Base-by-base conservation (phyloP, 345 rosid genomes). In the Corymbia maculata region DNA sequence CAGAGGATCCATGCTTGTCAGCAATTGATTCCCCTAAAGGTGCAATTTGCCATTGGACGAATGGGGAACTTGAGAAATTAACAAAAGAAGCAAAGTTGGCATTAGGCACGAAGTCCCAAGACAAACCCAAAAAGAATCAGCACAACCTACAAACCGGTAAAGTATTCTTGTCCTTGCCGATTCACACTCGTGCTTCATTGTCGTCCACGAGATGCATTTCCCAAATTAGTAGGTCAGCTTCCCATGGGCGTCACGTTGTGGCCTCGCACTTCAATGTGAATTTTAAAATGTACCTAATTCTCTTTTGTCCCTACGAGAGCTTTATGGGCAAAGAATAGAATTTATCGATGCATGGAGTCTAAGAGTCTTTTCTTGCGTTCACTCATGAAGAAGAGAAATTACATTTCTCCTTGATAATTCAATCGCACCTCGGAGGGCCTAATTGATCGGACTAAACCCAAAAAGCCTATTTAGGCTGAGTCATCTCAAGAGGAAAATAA, bases 161-260 rank as follows among this genome's bases (percentile, higher is more conserved):
- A 28, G 68, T 12, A 28, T 30, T 61, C 7, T 61, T 61, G 32
- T 61, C 68, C 26, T 28, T 28, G 14, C 30, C 26, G 32, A 61
- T 61, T 61, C 32, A 13, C 28, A 61, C 32, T 61, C 4, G 8
- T 61, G 68, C 16, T 61, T 28, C 68, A 61, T 61, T 11, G 12
- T 61, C 15, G 32, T 12, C 4, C 32, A 12, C 28, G 68, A 11
- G 30, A 12, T 61, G 14, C 24, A 8, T 68, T 68, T 16, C 7
- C 24, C 13, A 32, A 68, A 16, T 9, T 9, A 8, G 24, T 32
- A 16, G 80, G 36, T 1, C 2, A 32, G 2, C 42, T 44, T 30
- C 45, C 21, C 22, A 8, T 8, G 44, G 0, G 6, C 4, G 1
- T 68, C 79, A 15, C 4, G 2, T 30, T 15, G 36, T 15, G 9